Evolutionary conservation across 371 early-diverging fungal genomes (phyloP), one percentile per base, ranked within the genome.

Genomic region (Syncephalis fuscata): DNA sequence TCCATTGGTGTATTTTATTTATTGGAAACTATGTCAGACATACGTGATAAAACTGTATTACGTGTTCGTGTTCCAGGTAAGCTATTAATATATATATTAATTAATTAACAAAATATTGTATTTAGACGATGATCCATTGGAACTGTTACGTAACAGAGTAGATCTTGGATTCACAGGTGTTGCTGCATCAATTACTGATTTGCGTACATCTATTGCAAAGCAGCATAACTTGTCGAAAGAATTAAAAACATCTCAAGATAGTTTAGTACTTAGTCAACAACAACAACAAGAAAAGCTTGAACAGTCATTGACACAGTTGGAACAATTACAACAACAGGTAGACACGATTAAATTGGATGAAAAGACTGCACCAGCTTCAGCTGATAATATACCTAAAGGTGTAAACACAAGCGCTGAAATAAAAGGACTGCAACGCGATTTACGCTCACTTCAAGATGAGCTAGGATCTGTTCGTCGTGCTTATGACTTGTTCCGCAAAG

Each of bases 21-120:
- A 48, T 67, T 85, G 11, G 78, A 76, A 43, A 70, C 82, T 48
- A 49, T 79, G 20, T 37, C 48, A 3, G 81, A 85, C 49, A 77
- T 85, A 15, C 60, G 54, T 22, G 53, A 76, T 24, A 72, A 71
- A 8, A 65, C 79, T 3, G 70, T 82, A 19, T 55, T 80, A 20
- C 71, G 76, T 8, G 60, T 85, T 9, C 71, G 76, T 53, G 65
- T 80, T n/a, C 59, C 72, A 59, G 72, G 78, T 76, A 74, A 48
- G 45, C 36, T 38, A 36, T 40, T 50, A 48, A 17, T 16, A 46
- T 16, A 16, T 21, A 44, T 24, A n/a, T 11, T 15, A 48, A 43
- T n/a, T 57, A 16, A 48, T 41, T 1, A 53, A 54, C 14, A 32
- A 53, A 0, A 52, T 63, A 10, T 39, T 41, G n/a, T n/a, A n/a